Percentiles rank a stretch among this genome's conserved stretches.
Conservation (phyloP, 805 yeast species). For the Teunomyces barrocoloradensis region DNA sequence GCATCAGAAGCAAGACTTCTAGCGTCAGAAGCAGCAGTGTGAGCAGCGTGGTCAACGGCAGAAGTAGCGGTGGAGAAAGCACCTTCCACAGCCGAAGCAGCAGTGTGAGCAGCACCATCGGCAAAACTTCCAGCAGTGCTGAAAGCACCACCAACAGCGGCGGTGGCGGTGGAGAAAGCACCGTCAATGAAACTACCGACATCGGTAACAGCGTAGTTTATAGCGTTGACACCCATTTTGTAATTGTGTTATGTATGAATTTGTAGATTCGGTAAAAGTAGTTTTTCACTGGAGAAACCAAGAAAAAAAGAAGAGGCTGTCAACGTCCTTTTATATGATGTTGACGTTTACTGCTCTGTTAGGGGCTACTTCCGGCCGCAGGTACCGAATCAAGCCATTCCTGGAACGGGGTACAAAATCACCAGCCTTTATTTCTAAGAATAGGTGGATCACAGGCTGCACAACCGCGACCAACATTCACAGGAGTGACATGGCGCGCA, state of each 20-base stretch:
- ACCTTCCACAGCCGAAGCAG: constrained; percentile 12
- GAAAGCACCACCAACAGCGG: constrained; percentile 11
- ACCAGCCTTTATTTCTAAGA: constrained; percentile 1
- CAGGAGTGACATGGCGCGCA: not conserved
- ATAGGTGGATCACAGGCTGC: not conserved
- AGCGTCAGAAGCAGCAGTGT: constrained; percentile 11
- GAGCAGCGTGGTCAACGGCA: constrained; percentile 14
- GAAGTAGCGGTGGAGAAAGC: constrained; percentile 9
- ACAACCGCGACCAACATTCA: not conserved
- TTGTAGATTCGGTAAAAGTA: not conserved
- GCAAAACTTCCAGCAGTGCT: constrained; percentile 12
- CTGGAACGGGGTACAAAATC: constrained; percentile 1
- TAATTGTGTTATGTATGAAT: constrained; percentile 1
- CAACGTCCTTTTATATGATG: not conserved
- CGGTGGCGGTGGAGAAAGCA: constrained; percentile 11
- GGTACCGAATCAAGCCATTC: constrained; percentile 1
- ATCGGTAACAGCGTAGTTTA: constrained; percentile 24
- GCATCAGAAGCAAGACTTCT: constrained; percentile 2
- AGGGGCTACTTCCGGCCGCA: not conserved
- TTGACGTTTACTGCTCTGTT: not conserved
- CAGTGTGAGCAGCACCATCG: constrained; percentile 13
- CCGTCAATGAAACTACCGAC: constrained; percentile 5
- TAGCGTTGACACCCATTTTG: constrained; percentile 28
- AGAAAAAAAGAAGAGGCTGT: not conserved
- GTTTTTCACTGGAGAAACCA: not conserved